phyloP scores from a whole-genome alignment of 1,284 basidiomycete species.

The Sutorius eximius region DNA sequence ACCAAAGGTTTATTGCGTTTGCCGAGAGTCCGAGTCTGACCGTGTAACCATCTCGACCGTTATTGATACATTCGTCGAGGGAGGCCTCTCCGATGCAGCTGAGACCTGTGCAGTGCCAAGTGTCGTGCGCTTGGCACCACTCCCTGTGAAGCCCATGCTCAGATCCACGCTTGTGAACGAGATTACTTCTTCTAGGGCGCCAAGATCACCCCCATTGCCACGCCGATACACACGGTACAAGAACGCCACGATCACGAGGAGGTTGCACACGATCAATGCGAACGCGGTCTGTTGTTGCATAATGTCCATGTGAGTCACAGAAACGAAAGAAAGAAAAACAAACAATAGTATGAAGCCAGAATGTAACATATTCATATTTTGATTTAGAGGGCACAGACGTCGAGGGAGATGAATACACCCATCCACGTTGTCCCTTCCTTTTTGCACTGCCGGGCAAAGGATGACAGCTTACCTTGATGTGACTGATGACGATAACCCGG shows the following conservation, averaged over 20 bases:
- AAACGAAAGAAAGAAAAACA: neutral
- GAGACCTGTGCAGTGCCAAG: too few species aligned
- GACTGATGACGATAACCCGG: constrained; percentile 17
- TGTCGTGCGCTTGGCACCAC: too few species aligned
- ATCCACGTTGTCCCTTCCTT: neutral
- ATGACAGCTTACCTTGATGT: constrained; percentile 21
- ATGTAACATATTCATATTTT: neutral
- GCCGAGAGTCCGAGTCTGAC: too few species aligned
- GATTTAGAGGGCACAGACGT: neutral
- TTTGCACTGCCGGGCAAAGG: neutral
- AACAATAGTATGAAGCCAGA: neutral
- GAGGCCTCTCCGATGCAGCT: too few species aligned
- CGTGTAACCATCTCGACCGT: too few species aligned
- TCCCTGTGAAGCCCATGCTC: too few species aligned
- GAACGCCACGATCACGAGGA: constrained; percentile 31
- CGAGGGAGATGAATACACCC: neutral
- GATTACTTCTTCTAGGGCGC: too few species aligned
- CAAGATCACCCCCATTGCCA: neutral
- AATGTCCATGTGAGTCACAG: constrained; percentile 1
- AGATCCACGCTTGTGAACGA: too few species aligned
- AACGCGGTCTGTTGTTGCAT: constrained; percentile 13
- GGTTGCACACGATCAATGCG: constrained; percentile 29
- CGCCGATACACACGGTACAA: constrained; percentile 17
- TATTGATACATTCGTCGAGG: too few species aligned
- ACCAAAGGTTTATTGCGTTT: too few species aligned